A percentile compares a stretch with the other conserved stretches of the same genome.
phyloP scores from a whole-genome alignment of 176 grass and related monocot genomes.

The Tillandsia fasciculata region DNA sequence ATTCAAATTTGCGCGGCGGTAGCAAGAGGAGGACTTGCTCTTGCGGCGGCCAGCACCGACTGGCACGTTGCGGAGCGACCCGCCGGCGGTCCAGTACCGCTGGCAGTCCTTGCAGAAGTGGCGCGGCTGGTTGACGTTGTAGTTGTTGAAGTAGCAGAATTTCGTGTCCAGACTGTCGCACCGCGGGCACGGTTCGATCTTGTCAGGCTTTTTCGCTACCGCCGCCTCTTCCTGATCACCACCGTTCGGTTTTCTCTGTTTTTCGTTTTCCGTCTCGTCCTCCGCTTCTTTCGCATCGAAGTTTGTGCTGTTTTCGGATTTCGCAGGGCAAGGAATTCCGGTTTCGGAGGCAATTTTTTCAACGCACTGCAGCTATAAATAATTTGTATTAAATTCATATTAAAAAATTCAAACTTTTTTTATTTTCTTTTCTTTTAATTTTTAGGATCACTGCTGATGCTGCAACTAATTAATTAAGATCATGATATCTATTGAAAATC shows the following conservation, averaged over 20 bases:
- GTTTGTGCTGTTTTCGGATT: too few species aligned
- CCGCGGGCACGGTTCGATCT: conserved; percentile 2
- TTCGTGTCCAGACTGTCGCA: conserved; percentile 8
- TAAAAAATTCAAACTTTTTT: too few species aligned
- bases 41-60: conserved; percentile 4
- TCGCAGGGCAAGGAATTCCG: too few species aligned
- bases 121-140: conserved; percentile 6
- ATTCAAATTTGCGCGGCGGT: not conserved
- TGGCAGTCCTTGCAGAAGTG: conserved; percentile 8
- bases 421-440: too few species aligned
- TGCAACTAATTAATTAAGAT: too few species aligned
- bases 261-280: not conserved
- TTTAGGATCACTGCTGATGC: too few species aligned
- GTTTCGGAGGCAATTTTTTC: too few species aligned
- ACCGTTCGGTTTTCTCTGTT: not conserved
- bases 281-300: not conserved
- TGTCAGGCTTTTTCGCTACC: not conserved
- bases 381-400: too few species aligned
- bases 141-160: conserved; percentile 13
- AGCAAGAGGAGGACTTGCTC: not conserved
- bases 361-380: too few species aligned
- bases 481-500: too few species aligned
- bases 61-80: not conserved
- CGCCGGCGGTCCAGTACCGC: conserved; percentile 6
- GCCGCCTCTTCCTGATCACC: not conserved